phyloP scores from a whole-genome alignment of 1,284 basidiomycete species.

The Puccinia triticina region DNA sequence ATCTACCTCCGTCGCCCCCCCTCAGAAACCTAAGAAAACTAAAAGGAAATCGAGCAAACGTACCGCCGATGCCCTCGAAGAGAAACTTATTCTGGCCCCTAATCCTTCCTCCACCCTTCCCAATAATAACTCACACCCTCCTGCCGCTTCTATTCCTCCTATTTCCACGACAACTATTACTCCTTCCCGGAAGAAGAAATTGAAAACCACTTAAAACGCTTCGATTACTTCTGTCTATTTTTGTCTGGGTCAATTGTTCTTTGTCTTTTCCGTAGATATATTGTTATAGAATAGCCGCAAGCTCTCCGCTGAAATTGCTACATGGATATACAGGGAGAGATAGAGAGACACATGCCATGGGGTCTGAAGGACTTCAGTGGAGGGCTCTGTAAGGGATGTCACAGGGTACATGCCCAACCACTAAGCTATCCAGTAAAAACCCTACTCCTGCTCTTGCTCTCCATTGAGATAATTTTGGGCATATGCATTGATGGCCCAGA shows the following conservation, averaged over 20 bases:
- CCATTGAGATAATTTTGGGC: no score
- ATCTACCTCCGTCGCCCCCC: neutral
- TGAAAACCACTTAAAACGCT: slow-evolving; percentile 6
- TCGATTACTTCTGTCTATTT: neutral
- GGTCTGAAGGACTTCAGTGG: no score
- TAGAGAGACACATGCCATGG: no score
- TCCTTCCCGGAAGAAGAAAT: slow-evolving; percentile 10
- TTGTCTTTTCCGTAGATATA: neutral
- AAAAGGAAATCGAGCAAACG: neutral
- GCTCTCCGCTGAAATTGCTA: no score
- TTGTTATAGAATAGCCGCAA: no score
- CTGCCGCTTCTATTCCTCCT: neutral
- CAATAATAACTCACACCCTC: neutral
- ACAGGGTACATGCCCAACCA: no score
- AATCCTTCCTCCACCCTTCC: neutral
- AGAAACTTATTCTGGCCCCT: neutral
- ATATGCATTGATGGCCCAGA: no score
- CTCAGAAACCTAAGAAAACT: neutral
- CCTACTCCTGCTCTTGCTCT: no score
- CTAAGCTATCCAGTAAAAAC: no score
- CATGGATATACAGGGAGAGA: no score
- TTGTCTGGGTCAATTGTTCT: neutral
- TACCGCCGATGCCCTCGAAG: neutral
- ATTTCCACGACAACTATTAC: neutral
- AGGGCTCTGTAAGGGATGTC: no score